phyloP scores from a whole-genome alignment of 176 grass and related monocot species.

The Oryza meridionalis region DNA sequence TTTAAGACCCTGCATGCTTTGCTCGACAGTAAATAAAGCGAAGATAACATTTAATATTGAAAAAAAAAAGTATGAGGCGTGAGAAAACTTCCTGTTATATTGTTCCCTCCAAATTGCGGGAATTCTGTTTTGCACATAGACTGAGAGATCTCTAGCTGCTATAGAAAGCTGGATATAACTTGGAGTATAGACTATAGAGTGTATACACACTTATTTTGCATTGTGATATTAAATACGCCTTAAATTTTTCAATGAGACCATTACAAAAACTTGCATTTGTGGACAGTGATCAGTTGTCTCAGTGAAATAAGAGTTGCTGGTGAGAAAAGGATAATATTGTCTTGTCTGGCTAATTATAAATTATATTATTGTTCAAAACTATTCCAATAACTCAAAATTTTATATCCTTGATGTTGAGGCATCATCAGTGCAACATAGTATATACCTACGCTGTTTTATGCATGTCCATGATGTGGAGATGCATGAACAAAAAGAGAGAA shows the following conservation, averaged over 20 bases:
- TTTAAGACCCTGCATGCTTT: background rate
- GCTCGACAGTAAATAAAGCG: background rate
- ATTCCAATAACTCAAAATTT: background rate
- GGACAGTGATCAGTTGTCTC: background rate
- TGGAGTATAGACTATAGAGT: too few species aligned
- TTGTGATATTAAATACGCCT: background rate
- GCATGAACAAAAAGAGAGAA: conserved; percentile 4
- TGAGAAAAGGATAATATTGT: conserved; percentile 6
- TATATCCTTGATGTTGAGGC: background rate
- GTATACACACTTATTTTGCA: background rate
- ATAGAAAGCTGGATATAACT: background rate
- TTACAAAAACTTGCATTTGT: background rate
- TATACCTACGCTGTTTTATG: conserved; percentile 19
- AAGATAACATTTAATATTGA: background rate
- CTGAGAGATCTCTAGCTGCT: background rate
- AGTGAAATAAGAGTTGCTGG: conserved; percentile 2
- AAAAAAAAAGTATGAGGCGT: background rate
- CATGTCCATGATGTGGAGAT: background rate
- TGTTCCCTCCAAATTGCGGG: background rate
- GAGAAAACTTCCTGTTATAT: background rate
- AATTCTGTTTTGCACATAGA: background rate
- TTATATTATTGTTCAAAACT: background rate
- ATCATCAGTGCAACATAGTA: conserved; percentile 8
- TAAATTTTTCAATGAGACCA: background rate
- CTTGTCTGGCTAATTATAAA: background rate